Percentiles rank a stretch among this genome's conserved stretches.
Evolutionary conservation across 805 yeast genomes (phyloP).

Genomic region (Candida incommunis): DNA sequence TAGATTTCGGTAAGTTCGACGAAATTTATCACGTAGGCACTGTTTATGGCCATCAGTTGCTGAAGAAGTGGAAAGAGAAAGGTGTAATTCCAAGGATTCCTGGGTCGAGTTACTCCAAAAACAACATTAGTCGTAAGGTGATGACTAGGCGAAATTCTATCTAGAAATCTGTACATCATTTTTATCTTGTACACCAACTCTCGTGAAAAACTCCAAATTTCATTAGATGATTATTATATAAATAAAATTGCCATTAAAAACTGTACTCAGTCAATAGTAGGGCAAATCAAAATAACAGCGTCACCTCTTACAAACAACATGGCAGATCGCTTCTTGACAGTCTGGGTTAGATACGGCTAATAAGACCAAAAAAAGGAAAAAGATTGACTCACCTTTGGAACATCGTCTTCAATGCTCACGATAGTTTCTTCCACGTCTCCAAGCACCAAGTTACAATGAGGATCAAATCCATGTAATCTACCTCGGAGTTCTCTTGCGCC

Average conservation of each 20-base stretch:
- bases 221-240: too few relatives aligned
- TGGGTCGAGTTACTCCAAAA: constrained; percentile 26
- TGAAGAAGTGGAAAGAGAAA: constrained; percentile 37
- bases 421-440: constrained; percentile 86
- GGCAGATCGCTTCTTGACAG: constrained; percentile 47
- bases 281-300: constrained; percentile 72
- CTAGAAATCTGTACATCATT: too few relatives aligned
- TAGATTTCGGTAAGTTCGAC: constrained; percentile 84
- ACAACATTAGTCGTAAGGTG: constrained; percentile 19
- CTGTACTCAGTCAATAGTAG: constrained; percentile 14
- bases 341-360: constrained; percentile 16
- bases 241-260: too few relatives aligned
- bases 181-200: too few relatives aligned
- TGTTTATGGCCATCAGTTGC: constrained; percentile 47
- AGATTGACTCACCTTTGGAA: constrained; percentile 19
- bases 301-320: constrained; percentile 98
- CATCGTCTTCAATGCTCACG: constrained; percentile 39
- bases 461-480: constrained; percentile 82
- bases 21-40: constrained; percentile 77
- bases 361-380: constrained; percentile 1
- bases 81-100: constrained; percentile 51
- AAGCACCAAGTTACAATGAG: constrained; percentile 90
- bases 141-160: constrained; percentile 50
- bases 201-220: too few relatives aligned
- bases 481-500: constrained; percentile 92